Evolutionary conservation across 2,329 filamentous ascomycete species (phyloP).

Genomic region (Colletotrichum truncatum): DNA sequence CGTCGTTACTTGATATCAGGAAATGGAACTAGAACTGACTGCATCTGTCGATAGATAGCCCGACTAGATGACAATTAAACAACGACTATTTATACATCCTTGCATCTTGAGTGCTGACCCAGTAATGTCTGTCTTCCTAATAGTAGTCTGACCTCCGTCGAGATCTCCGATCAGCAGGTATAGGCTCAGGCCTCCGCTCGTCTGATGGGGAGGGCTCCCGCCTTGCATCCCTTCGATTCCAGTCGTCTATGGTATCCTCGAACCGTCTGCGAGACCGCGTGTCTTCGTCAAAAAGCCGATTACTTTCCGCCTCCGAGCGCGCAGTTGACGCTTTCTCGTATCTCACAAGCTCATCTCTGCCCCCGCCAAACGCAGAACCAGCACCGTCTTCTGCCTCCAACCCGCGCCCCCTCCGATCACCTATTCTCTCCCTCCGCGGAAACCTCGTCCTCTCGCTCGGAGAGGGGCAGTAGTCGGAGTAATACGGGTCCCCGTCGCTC

Average conservation of each 20-base stretch:
- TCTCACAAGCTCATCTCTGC: conserved; percentile 19
- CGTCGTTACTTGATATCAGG: no score
- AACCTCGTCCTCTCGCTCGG: conserved; percentile 30
- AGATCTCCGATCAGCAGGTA: conserved; percentile 8
- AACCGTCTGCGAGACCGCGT: neutral
- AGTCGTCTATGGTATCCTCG: conserved; percentile 18
- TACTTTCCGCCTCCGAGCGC: conserved; percentile 10
- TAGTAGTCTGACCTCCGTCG: conserved; percentile 5
- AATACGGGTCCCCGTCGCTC: conserved; percentile 23
- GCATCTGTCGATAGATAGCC: conserved; percentile 13
- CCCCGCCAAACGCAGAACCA: neutral
- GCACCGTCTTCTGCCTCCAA: neutral
- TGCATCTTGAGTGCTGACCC: no score
- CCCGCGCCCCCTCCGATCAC: neutral
- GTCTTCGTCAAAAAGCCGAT: conserved; percentile 4
- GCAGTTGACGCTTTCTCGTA: conserved; percentile 10
- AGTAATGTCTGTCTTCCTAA: neutral
- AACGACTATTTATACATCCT: neutral
- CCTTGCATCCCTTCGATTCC: conserved; percentile 4
- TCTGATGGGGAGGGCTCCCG: conserved; percentile 1
- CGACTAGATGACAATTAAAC: conserved; percentile 1
- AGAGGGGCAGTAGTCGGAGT: conserved; percentile 11
- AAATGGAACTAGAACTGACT: neutral
- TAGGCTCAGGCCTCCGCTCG: conserved; percentile 1
- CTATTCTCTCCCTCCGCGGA: conserved; percentile 22